Conservation (phyloP, 1,284 basidiomycete genomes). For the Trametes polyzona region DNA sequence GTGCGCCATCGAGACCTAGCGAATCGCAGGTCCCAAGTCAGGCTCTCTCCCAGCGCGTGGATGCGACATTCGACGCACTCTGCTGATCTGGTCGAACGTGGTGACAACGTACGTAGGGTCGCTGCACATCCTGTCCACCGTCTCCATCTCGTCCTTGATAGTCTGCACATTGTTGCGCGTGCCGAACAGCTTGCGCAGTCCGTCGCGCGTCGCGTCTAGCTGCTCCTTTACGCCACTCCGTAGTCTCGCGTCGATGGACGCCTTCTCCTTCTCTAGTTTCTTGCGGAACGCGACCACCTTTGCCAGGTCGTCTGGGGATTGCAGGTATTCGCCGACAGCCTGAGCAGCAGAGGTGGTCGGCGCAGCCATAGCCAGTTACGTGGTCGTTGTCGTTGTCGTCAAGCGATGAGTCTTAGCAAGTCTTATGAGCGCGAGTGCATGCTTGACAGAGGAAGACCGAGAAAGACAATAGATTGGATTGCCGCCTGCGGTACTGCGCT, state of each 20-base stretch:
- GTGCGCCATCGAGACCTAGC: constrained; percentile 93
- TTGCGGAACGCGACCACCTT: constrained; percentile 91
- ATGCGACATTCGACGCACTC: constrained; percentile 56
- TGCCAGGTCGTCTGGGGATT: constrained; percentile 92
- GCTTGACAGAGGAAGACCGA: background rate
- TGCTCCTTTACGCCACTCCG: constrained; percentile 95
- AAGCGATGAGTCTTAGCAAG: background rate
- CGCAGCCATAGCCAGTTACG: constrained; percentile 28
- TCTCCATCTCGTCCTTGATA: constrained; percentile 92
- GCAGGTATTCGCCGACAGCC: constrained; percentile 84
- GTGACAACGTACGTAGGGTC: constrained; percentile 75
- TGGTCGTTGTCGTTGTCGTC: background rate
- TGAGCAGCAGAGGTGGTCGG: constrained; percentile 73
- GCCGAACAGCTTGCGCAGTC: constrained; percentile 82
- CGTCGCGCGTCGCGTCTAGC: constrained; percentile 89
- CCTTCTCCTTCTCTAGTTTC: constrained; percentile 96
- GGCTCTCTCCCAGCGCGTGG: background rate
- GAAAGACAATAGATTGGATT: background rate
- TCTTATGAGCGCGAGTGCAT: background rate
- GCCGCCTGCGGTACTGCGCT: no score
- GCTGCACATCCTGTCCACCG: constrained; percentile 79
- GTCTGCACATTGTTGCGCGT: constrained; percentile 85
- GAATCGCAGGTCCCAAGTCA: background rate
- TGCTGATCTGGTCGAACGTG: constrained; percentile 92
- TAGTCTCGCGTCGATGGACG: constrained; percentile 91